Conservation (phyloP, 2,329 filamentous ascomycete species). For the Bretziella fagacearum region DNA sequence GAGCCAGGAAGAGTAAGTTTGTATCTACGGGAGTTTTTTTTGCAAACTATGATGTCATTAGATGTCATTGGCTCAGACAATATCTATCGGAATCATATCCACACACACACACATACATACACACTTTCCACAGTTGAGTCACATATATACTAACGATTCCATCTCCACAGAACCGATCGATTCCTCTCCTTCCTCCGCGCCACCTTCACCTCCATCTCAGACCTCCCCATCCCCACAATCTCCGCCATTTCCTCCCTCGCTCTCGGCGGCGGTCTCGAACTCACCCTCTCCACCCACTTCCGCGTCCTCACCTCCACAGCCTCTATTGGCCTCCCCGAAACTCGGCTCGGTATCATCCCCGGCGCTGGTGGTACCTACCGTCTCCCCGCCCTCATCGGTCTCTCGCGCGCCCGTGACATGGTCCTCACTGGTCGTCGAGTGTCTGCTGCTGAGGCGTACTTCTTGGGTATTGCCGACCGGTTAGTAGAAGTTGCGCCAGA, state of each 20-base stretch:
- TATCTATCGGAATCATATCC: too few species aligned
- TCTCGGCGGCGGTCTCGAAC: conserved; percentile 82
- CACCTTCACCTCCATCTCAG: conserved; percentile 56
- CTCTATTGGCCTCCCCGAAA: conserved; percentile 72
- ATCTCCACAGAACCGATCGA: conserved; percentile 43
- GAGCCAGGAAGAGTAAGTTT: conserved; percentile 54
- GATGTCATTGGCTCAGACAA: neutral
- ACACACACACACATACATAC: too few species aligned
- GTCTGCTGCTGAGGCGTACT: conserved; percentile 70
- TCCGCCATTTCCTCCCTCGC: conserved; percentile 72
- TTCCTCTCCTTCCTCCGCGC: conserved; percentile 64
- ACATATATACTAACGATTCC: neutral
- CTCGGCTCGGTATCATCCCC: conserved; percentile 80
- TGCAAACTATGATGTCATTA: neutral
- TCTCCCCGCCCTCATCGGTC: conserved; percentile 64
- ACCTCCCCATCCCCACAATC: conserved; percentile 77
- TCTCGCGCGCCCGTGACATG: conserved; percentile 68
- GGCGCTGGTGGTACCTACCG: conserved; percentile 87
- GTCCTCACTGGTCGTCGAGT: conserved; percentile 83
- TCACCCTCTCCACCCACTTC: conserved; percentile 77
- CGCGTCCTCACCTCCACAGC: conserved; percentile 72
- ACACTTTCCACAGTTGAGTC: neutral
- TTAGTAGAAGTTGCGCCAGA: conserved; percentile 56
- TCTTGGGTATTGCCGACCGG: conserved; percentile 78
- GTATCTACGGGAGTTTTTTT: neutral